phyloP scores from a whole-genome alignment of 2,329 filamentous ascomycete species.

The Arthrinium puccinioides region DNA sequence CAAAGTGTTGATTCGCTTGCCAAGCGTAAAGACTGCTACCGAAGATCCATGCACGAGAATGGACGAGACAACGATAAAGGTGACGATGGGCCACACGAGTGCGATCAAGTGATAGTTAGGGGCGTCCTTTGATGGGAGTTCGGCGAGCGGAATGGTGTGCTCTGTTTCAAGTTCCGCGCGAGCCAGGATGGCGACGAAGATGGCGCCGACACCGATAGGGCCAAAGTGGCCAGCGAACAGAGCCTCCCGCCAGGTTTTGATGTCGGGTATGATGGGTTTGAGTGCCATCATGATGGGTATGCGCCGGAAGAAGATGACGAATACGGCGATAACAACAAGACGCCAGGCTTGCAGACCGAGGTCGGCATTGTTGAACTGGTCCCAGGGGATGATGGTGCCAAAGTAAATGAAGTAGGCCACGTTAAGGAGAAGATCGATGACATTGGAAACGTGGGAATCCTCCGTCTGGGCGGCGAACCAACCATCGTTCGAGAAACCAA shows the following conservation, averaged over 20 bases:
- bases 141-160: conserved; percentile 64
- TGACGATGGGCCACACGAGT: conserved; percentile 91
- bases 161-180: conserved; percentile 82
- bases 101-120: conserved; percentile 65
- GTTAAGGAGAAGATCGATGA: conserved; percentile 95
- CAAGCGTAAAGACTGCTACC: conserved; percentile 92
- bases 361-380: conserved; percentile 69
- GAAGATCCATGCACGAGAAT: conserved; percentile 98
- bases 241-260: conserved; percentile 97
- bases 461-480: conserved; percentile 99
- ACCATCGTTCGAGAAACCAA: conserved; percentile 98
- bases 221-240: conserved; percentile 96
- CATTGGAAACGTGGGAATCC: conserved; percentile 97
- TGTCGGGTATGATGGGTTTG: conserved; percentile 89
- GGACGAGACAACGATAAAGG: conserved; percentile 88
- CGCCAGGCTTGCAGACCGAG: conserved; percentile 81
- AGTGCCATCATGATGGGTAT: conserved; percentile 90
- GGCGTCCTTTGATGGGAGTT: conserved; percentile 46
- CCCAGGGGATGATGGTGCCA: conserved; percentile 95
- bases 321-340: conserved; percentile 83
- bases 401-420: conserved; percentile 98
- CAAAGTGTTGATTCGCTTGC: conserved; percentile 95
- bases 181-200: conserved; percentile 90
- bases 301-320: conserved; percentile 91
- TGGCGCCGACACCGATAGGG: conserved; percentile 92